Evolutionary conservation across 768 basidiomycete genomes (phyloP).

Genomic region (Russula sp.): DNA sequence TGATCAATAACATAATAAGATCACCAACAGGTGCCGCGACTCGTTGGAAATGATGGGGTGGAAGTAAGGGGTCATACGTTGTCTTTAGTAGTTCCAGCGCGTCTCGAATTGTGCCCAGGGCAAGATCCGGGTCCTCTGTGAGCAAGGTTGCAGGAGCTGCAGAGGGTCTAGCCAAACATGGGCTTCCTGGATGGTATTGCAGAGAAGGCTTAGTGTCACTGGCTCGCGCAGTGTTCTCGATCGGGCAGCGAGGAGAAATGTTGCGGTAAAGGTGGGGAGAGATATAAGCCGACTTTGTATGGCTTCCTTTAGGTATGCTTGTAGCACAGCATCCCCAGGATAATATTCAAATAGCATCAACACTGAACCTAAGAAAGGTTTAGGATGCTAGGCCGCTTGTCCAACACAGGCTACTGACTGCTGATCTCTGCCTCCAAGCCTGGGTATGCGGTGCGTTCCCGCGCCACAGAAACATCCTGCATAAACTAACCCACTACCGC

Average conservation of each 20-base stretch:
- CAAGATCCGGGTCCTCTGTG: slow-evolving; percentile 46
- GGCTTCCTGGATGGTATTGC: slow-evolving; percentile 58
- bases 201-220: slow-evolving; percentile 68
- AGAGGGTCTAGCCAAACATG: slow-evolving; percentile 57
- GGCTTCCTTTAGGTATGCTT: slow-evolving; percentile 60
- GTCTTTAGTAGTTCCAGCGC: slow-evolving; percentile 25
- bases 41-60: slow-evolving; percentile 24
- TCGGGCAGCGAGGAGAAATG: slow-evolving; percentile 63
- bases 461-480: slow-evolving; percentile 57
- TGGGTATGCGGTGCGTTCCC: slow-evolving; percentile 39
- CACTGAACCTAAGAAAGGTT: slow-evolving; percentile 54
- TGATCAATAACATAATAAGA: slow-evolving; percentile 20
- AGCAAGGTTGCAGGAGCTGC: slow-evolving; percentile 54
- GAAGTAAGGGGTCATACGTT: slow-evolving; percentile 24
- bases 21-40: slow-evolving; percentile 22
- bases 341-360: slow-evolving; percentile 63
- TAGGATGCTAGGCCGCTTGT: not conserved
- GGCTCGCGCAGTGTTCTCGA: slow-evolving; percentile 61
- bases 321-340: slow-evolving; percentile 66
- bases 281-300: slow-evolving; percentile 56
- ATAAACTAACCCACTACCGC: slow-evolving; percentile 64
- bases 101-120: slow-evolving; percentile 48
- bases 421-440: slow-evolving; percentile 56
- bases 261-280: slow-evolving; percentile 56
- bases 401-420: slow-evolving; percentile 44